Base-by-base conservation (phyloP, 345 rosid genomes). In the Hevea brasiliensis region DNA sequence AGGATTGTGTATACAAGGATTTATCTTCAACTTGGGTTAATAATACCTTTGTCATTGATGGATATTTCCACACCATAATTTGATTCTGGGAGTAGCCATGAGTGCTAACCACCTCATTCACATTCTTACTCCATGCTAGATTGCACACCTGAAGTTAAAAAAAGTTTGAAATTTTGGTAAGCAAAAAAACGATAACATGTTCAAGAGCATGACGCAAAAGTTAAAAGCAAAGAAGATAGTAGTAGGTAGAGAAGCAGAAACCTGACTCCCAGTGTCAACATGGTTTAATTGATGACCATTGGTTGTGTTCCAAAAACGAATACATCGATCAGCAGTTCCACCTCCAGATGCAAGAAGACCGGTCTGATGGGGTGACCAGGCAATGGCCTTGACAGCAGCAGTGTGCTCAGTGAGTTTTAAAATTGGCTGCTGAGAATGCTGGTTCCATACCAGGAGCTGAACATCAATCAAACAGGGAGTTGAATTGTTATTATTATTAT, bases 291-390 rank as follows among this genome's bases (percentile, higher is more conserved):
- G 99, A 81, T 89, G 89, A 45, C 99, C 98, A 3, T 88, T 95
- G 63, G 93, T 76, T 6, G 97, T 95, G 83, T 89, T 95, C 99
- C 99, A 92, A 76, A 95, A 91, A 59, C 97, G 92, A 79, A 95
- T 90, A 74, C 97, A 93, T 62, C 99, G 80, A 73, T 95, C 99
- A 12, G 98, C 98, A 1, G 99, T 95, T 79, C 99, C 99, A 45
- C 99, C 99, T 68, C 96, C 98, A 3, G 99, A 95, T 76, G 94
- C 98, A 71, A 95, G 99, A 69, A 95, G 93, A 67, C 87, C 76
- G 45, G 85, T 95, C 86, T 93, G 98, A 77, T 95, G 99, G 60
- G 98, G 99, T 48, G 99, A 92, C 99, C 99, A 95, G 68, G 98
- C 83, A 53, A 95, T 91, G 65, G 98, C 99, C 82, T 95, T 95